Evolutionary conservation across 2,329 filamentous ascomycete species (phyloP), one percentile per base, ranked within the genome.

Genomic region (Xylariaceae sp.): DNA sequence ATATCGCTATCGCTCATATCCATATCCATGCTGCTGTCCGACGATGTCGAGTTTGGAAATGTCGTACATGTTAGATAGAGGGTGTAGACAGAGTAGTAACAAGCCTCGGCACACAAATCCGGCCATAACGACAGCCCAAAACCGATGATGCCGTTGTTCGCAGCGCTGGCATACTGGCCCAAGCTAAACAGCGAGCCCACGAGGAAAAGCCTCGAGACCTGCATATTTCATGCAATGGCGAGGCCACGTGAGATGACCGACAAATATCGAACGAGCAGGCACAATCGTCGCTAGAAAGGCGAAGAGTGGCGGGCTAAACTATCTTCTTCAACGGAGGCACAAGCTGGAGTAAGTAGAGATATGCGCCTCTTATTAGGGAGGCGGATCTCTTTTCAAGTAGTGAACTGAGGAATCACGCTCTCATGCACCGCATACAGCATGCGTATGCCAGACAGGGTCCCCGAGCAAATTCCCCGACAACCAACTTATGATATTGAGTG

Each of bases 101-200:
- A 64, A 32, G 60, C 51, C 11, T 53, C 54, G 41, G 50, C 57
- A 39, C 62, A 64, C 4, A 54, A 44, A 5, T 58, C 56, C n/a
- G 45, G 40, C 44, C 57, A 64, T 47, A 61, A 43, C 16, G 53
- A 47, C n/a, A 61, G 59, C 1, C 60, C 61, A 37, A 54, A 60
- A 22, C 62, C 62, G 22, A 64, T 56, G 22, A 59, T 54, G 16
- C 59, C 60, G 48, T 54, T 47, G 7, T 47, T 22, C 17, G 42
- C 44, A 45, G 40, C 49, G 16, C 6, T 21, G 27, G 23, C 47
- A 39, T 41, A 11, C 7, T 35, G 47, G 19, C 36, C 19, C 3
- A 40, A 6, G 2, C n/a, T 6, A 22, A 44, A 39, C 21, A 34
- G 19, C 12, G 27, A 47, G 10, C 34, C 11, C 46, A 52, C 48